Base-by-base conservation (phyloP, 1,284 basidiomycete species). In the Exobasidium cylindrosporum region DNA sequence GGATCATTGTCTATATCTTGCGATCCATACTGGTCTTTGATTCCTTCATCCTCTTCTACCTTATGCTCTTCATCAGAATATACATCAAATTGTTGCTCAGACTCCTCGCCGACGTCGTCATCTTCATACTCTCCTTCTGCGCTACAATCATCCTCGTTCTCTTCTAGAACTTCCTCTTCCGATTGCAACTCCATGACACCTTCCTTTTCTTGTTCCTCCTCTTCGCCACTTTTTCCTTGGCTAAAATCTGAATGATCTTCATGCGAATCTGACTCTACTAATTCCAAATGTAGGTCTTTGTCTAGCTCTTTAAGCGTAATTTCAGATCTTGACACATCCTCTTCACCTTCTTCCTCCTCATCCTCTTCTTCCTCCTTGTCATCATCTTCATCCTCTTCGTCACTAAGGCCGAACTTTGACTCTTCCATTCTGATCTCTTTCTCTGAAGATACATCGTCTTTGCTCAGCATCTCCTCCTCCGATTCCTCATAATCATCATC, bases 261-360 rank as follows among this genome's bases (percentile, higher is more conserved):
- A 43, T 43, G 10, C 35, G 35, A 43, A 10, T 10, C 35, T 43
- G 10, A n/a, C 10, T 43, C 35, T 43, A n/a, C 10, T n/a, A 43
- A 43, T 10, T 43, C 35, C n/a, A 10, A 10, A 10, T 43, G 10
- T 10, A 43, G 10, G 10, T 43, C 35, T n/a, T 43, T n/a, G 35
- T 43, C 35, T 43, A 43, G 10, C 35, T 43, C 35, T 43, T 43
- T n/a, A n/a, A n/a, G n/a, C n/a, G 10, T n/a, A 10, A 43, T n/a
- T 10, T 43, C 35, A 43, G 10, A 10, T 43, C n/a, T n/a, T 10
- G 10, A 10, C n/a, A 10, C 35, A 43, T 43, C 35, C 10, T 43
- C 35, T 10, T 10, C 35, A 43, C n/a, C 35, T 43, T 43, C 24
- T 45, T 56, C 54, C 30, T 45, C 45, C 31, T 56, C 54, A 43